These are phyloP conservation scores for Penicillium dipodomyicola DNA, from an alignment of 495 filamentous ascomycete species.

Conservation along the genomic window DNA sequence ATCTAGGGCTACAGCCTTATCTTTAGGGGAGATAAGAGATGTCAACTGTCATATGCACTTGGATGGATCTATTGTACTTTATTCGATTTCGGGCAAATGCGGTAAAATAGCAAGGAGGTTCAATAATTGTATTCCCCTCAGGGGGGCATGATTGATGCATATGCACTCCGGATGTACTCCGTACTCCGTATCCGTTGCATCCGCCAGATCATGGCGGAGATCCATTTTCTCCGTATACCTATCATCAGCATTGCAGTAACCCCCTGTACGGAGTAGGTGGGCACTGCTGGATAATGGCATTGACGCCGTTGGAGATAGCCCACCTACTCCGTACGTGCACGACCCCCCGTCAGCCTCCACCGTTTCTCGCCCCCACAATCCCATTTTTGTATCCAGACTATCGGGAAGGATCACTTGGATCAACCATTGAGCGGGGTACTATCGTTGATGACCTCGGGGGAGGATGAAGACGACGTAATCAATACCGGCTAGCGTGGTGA, in stretches of 20 bases:
- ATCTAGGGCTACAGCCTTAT: slow-evolving; percentile 24
- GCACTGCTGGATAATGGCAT: background rate
- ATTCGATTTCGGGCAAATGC: background rate
- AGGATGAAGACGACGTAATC: background rate
- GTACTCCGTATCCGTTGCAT: no score
- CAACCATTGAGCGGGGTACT: background rate
- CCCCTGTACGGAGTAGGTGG: background rate
- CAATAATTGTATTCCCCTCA: slow-evolving; percentile 3
- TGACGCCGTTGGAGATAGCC: background rate
- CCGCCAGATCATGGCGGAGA: no score
- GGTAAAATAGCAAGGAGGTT: slow-evolving; percentile 3
- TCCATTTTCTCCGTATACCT: no score
- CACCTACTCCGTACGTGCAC: background rate
- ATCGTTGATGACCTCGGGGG: background rate
- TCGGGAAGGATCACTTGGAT: background rate
- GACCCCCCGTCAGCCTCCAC: background rate
- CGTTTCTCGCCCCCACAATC: background rate
- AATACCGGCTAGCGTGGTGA: background rate
- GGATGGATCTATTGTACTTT: no score
- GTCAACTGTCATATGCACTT: slow-evolving; percentile 2
- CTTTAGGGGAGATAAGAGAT: slow-evolving; percentile 3
- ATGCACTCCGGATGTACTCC: no score
- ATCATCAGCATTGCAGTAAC: no score
- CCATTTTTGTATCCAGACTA: background rate
- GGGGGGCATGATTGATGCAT: no score